These are phyloP conservation scores for Dactylella cylindrospora DNA, from an alignment of 2,329 filamentous ascomycete genomes.

Conservation along the genomic window DNA sequence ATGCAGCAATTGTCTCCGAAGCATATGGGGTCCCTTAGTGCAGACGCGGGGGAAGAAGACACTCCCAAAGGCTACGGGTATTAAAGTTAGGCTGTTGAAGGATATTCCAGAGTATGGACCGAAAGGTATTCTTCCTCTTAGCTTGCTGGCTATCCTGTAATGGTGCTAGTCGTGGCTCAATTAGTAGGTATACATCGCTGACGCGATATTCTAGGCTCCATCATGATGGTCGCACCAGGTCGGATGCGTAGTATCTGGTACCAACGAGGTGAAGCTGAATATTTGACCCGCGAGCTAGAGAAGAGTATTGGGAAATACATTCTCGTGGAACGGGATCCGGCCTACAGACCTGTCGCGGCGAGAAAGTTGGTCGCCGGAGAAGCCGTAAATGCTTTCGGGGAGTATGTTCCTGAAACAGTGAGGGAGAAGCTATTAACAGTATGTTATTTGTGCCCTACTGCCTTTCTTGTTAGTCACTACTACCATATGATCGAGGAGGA, in stretches of 20 bases:
- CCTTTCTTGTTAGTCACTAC: neutral
- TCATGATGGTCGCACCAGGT: slow-evolving; percentile 58
- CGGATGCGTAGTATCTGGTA: slow-evolving; percentile 56
- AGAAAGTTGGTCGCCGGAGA: slow-evolving; percentile 2
- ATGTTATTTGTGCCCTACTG: slow-evolving; percentile 3
- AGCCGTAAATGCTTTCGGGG: slow-evolving; percentile 2
- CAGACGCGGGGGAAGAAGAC: slow-evolving; percentile 56
- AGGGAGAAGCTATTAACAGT: slow-evolving; percentile 13
- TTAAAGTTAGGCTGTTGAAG: slow-evolving; percentile 58
- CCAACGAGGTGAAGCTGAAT: slow-evolving; percentile 28
- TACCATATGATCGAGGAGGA: neutral
- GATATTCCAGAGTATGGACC: slow-evolving; percentile 59
- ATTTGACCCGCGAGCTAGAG: slow-evolving; percentile 25
- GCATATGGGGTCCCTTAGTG: slow-evolving; percentile 39
- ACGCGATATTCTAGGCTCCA: slow-evolving; percentile 53
- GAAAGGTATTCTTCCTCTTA: slow-evolving; percentile 52
- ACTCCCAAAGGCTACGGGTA: slow-evolving; percentile 53
- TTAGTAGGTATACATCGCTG: slow-evolving; percentile 11
- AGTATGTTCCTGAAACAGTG: neutral
- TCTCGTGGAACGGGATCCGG: slow-evolving; percentile 37
- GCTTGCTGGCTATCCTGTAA: neutral
- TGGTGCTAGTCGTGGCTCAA: neutral
- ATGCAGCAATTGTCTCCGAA: slow-evolving; percentile 46
- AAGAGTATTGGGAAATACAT: slow-evolving; percentile 23
- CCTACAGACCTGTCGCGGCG: slow-evolving; percentile 14